Base-by-base conservation (phyloP, 2,329 filamentous ascomycete genomes). In the Penicillium sp. region DNA sequence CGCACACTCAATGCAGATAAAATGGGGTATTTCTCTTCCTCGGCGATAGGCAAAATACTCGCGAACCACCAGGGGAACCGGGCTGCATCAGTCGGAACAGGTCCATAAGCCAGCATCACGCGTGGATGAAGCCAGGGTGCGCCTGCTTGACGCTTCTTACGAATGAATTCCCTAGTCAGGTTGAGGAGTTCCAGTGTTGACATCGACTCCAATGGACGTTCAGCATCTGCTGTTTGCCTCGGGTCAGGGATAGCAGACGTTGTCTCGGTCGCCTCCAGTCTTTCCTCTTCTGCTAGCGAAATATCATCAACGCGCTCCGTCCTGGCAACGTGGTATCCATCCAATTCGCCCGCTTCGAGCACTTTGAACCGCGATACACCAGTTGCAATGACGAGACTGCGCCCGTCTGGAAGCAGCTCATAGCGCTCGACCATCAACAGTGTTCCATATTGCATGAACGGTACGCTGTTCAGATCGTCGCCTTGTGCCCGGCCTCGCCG, bases 61-160 rank as follows among this genome's bases (percentile, higher is more conserved):
- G 86, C 89, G 56, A 95, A 85, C 90, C 90, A 96, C 77, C 89
- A 95, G 0, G 89, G 87, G 56, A 95, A 93, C 1, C 81, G 66
- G 3, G 83, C 83, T 0, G 88, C 83, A 59, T 95, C 87, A 13
- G 79, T 74, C 0, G 89, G 89, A 16, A 84, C 85, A 47, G 86
- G 80, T 10, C 89, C 89, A 55, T 91, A 93, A 5, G 86, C 82
- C 26, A 80, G 72, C 24, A 90, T 72, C 27, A 90, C 83, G 7
- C 84, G 79, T 32, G 82, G 77, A 45, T 86, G 80, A 23, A 94
- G 73, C 89, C 88, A 95, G 0, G 79, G 78, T 0, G 84, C 85
- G 47, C 84, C 86, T 43, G 81, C 74, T 4, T 76, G 75, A 44
- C 81, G 78, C 79, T 89, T 89, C 39, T 78, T 78, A 14, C 71